These are phyloP conservation scores for Rubroshorea leprosula DNA, from an alignment of 345 rosid genomes.

Conservation along the genomic window DNA sequence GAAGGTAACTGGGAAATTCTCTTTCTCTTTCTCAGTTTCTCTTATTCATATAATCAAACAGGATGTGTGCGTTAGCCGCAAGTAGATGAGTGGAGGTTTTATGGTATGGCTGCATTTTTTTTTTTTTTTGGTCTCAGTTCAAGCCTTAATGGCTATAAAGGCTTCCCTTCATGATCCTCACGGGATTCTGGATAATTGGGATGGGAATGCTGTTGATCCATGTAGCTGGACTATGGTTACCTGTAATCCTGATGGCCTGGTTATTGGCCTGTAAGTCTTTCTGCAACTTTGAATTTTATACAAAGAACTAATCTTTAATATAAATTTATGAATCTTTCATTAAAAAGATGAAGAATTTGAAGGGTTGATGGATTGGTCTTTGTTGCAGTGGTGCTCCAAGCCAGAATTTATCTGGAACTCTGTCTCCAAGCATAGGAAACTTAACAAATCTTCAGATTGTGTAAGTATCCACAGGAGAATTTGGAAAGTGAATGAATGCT, in stretches of 20 bases:
- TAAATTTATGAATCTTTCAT: not conserved
- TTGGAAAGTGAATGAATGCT: not conserved
- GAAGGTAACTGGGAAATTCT: constrained; percentile 47
- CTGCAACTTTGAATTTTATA: not conserved
- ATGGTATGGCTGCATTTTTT: constrained; percentile 9
- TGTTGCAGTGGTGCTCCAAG: constrained; percentile 74
- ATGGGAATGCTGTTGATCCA: constrained; percentile 89
- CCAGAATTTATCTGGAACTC: constrained; percentile 80
- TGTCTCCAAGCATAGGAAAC: constrained; percentile 84
- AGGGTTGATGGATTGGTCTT: constrained; percentile 15
- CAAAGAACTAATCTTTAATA: too few species aligned
- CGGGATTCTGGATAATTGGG: constrained; percentile 91
- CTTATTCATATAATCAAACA: constrained; percentile 3
- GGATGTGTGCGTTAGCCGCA: not conserved
- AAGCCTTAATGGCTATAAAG: constrained; percentile 83
- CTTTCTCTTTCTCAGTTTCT: not conserved
- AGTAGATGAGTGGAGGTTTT: not conserved
- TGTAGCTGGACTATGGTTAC: constrained; percentile 98
- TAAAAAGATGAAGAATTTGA: not conserved
- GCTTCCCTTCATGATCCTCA: constrained; percentile 71
- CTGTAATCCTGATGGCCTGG: constrained; percentile 66
- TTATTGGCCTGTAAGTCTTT: constrained; percentile 71
- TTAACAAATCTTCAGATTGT: constrained; percentile 79
- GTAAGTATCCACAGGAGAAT: too few species aligned
- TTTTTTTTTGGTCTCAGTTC: constrained; percentile 59